Evolutionary conservation across 73 alveolate species (phyloP).

Genomic region (Paramecium biaurelia): DNA sequence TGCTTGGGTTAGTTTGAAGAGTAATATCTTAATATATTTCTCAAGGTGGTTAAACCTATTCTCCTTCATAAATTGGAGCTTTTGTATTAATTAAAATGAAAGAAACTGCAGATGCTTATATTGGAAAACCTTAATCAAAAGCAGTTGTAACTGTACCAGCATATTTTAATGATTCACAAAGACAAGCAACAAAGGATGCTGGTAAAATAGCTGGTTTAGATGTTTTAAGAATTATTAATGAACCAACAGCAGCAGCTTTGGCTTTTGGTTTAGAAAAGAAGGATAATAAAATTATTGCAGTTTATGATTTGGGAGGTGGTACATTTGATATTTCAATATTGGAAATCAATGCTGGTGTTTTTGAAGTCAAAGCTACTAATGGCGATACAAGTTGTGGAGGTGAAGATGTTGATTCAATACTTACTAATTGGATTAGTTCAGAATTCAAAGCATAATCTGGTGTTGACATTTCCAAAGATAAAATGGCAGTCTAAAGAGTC

Average conservation of each 20-base stretch:
- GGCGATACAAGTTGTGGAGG: conserved; percentile 99
- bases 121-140: conserved; percentile 75
- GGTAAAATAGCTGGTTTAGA: conserved; percentile 89
- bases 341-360: conserved; percentile 95
- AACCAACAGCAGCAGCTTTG: conserved; percentile 99
- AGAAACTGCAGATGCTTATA: conserved; percentile 89
- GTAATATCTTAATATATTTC: neutral
- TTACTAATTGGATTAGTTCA: conserved; percentile 71
- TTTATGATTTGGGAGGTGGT: conserved; percentile 99
- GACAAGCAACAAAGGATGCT: conserved; percentile 93
- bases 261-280: conserved; percentile 96
- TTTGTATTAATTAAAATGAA: conserved; percentile 83
- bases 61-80: conserved; percentile 79
- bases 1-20: conserved; percentile 93
- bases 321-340: conserved; percentile 97
- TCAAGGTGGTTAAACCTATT: conserved; percentile 67
- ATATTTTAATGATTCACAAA: conserved; percentile 89
- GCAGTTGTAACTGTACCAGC: conserved; percentile 98
- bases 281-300: conserved; percentile 91
- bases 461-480: conserved; percentile 85
- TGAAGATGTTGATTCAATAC: conserved; percentile 90
- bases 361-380: conserved; percentile 95
- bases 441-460: conserved; percentile 86
- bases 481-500: conserved; percentile 88
- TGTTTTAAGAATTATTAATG: conserved; percentile 97